A percentile compares a stretch with the other conserved stretches of the same genome.
phyloP scores from a whole-genome alignment of 208 protist genomes.

The Crithidia mellificae region DNA sequence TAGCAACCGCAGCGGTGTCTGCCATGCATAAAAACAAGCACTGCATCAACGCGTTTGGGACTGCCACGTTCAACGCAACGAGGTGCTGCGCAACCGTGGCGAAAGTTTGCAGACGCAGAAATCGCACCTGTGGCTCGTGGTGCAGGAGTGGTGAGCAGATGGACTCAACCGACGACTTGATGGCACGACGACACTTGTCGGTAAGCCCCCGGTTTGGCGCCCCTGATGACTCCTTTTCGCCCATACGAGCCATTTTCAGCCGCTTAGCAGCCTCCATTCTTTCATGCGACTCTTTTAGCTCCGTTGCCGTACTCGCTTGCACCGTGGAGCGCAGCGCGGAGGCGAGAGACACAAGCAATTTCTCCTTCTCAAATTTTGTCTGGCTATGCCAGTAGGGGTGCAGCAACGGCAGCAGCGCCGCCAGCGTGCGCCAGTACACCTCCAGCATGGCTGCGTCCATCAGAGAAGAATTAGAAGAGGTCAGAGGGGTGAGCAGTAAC shows the following conservation, averaged over 20 bases:
- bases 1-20: slow-evolving; percentile 27
- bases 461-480: not conserved
- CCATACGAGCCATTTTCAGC: no score
- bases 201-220: not conserved
- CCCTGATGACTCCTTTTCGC: no score
- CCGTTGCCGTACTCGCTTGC: not conserved
- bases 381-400: slow-evolving; percentile 34
- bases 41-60: slow-evolving; percentile 68
- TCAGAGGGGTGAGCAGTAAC: not conserved
- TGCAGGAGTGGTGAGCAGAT: slow-evolving; percentile 53
- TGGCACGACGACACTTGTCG: slow-evolving; percentile 26
- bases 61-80: slow-evolving; percentile 19
- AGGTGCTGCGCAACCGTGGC: slow-evolving; percentile 34
- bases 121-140: slow-evolving; percentile 69
- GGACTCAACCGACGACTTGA: slow-evolving; percentile 52
- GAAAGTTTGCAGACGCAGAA: slow-evolving; percentile 52
- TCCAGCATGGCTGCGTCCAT: slow-evolving; percentile 3
- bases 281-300: no score
- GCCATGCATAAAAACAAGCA: slow-evolving; percentile 71
- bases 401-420: slow-evolving; percentile 41
- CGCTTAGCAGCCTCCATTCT: no score
- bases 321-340: slow-evolving; percentile 30
- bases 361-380: slow-evolving; percentile 41
- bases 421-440: slow-evolving; percentile 52
- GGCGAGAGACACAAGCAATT: slow-evolving; percentile 35